These are phyloP conservation scores for Gracilaria domingensis DNA, from an alignment of 23 red algal species.

Conservation along the genomic window DNA sequence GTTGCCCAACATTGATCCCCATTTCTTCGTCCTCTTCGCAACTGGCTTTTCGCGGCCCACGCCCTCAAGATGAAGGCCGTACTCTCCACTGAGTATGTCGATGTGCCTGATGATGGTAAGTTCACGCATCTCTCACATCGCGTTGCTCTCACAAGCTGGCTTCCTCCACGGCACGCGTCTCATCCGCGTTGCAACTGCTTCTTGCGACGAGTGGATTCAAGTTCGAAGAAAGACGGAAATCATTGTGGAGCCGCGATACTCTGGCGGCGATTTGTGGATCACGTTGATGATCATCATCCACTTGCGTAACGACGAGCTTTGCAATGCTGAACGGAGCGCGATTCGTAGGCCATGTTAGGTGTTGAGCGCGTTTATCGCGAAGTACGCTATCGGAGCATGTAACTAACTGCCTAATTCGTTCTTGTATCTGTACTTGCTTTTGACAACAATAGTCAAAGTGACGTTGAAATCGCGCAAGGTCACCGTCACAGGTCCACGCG, in stretches of 20 bases:
- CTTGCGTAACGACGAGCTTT: neutral
- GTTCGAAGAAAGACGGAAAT: neutral
- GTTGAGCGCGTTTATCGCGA: neutral
- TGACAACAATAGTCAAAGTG: constrained; percentile 62
- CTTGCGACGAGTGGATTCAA: neutral
- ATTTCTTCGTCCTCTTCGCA: neutral
- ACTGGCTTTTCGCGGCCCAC: neutral
- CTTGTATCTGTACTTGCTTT: too few species aligned
- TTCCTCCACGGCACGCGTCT: neutral
- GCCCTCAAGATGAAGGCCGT: constrained; percentile 71
- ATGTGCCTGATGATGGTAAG: constrained; percentile 79
- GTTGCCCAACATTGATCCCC: neutral
- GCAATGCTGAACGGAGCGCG: too few species aligned
- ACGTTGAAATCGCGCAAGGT: constrained; percentile 78
- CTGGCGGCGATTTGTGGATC: neutral
- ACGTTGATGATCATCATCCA: neutral
- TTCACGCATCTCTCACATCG: neutral
- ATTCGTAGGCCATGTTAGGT: neutral
- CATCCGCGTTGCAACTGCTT: neutral
- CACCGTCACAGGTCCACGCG: constrained; percentile 88
- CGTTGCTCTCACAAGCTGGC: too few species aligned
- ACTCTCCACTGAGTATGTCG: constrained; percentile 62
- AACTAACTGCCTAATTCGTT: neutral
- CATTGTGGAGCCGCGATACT: neutral
- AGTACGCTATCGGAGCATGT: neutral